Conservation (phyloP, 2,329 filamentous ascomycete genomes). For the Helotiales sp. region DNA sequence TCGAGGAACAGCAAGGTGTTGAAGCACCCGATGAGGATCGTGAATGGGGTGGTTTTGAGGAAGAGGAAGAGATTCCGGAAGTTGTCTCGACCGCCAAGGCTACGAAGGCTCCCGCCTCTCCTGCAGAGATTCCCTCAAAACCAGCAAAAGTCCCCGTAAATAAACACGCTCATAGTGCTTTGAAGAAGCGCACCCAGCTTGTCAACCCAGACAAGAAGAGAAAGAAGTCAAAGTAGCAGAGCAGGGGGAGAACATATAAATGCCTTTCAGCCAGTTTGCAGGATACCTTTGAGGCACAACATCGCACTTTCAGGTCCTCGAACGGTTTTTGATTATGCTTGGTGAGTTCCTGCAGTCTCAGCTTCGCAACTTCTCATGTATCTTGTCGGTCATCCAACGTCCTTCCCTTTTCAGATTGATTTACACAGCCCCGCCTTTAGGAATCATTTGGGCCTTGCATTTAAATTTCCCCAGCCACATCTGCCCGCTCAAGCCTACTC, state of each 20-base stretch:
- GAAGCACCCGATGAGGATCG: constrained; percentile 44
- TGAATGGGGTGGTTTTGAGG: constrained; percentile 47
- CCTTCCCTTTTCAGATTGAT: not conserved
- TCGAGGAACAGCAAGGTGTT: constrained; percentile 28
- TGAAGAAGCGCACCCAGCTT: constrained; percentile 24
- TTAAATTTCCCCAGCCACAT: not conserved
- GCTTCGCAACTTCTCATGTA: not conserved
- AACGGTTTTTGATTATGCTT: not conserved
- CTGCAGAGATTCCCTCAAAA: constrained; percentile 2
- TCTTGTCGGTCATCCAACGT: no score
- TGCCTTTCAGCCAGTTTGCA: not conserved
- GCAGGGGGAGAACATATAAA: not conserved
- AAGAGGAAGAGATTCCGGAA: constrained; percentile 36
- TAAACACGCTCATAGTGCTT: constrained; percentile 11
- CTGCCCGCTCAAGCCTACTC: no score
- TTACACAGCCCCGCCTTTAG: not conserved
- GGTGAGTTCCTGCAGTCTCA: not conserved
- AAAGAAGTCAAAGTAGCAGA: constrained; percentile 22
- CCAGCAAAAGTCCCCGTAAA: constrained; percentile 1
- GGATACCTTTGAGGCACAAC: no score
- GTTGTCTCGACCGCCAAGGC: not conserved
- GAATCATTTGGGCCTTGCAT: not conserved
- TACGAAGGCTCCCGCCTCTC: not conserved
- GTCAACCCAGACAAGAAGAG: constrained; percentile 31
- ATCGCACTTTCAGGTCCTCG: no score